Evolutionary conservation across 129 eudicot genomes (phyloP), one percentile per base, ranked within the genome.

Genomic region (Ambrosia artemisiifolia): DNA sequence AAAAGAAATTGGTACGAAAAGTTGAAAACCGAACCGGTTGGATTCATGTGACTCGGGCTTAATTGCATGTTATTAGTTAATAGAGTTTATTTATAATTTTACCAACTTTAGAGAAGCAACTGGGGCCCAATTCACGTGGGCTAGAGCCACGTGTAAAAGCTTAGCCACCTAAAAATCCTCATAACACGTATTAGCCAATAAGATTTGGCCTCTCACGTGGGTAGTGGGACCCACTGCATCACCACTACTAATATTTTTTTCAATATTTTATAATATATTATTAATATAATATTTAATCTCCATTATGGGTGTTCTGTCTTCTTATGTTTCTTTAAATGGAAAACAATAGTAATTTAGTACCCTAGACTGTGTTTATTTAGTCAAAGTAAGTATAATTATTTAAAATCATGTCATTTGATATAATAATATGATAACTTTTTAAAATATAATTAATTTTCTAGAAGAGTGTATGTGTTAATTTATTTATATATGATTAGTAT

Each of bases 171-270:
- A 81, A 71, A 79, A 76, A 81, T 83, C 78, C 30, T 76, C 65
- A 69, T 81, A 80, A 83, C 75, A 81, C 30, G 40, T 83, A 69
- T 48, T 80, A 71, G 67, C 93, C 93, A 87, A 87, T 87, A 70
- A 87, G 35, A 71, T 44, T 11, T 69, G 40, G 57, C n/a, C 54
- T 60, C 73, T 75, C 93, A 87, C 93, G 93, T 87, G 93, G 93
- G 86, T 57, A 28, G 11, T 20, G 67, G 68, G 81, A 42, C 72
- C 88, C 82, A 68, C 63, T 2, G 20, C 36, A 49, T 49, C 74
- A 72, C 42, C 61, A 24, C 9, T 59, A 60, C 12, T 32, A 32
- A 5, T 56, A 56, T 5, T 32, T 30, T 43, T 44, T 18, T 11
- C 54, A 42, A 40, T 78, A 78, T 34, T 53, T 71, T 65, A 71